Evolutionary conservation across 257 asterid species (phyloP).

Genomic region (Ajuga chamaepitys): DNA sequence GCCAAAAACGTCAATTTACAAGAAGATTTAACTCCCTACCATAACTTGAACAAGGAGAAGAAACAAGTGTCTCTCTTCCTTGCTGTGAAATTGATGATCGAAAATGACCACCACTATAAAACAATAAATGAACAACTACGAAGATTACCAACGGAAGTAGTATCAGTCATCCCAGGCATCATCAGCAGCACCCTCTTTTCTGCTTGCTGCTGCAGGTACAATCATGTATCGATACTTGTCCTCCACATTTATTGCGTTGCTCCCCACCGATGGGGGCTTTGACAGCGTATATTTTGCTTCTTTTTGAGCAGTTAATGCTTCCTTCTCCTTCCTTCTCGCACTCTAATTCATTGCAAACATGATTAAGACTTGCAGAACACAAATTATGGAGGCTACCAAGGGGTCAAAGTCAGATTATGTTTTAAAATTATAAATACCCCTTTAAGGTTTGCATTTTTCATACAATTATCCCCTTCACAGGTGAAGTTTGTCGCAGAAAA

Average conservation of each 20-base stretch:
- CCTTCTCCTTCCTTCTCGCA: constrained; percentile 80
- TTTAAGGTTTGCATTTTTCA: no score
- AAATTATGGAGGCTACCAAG: no score
- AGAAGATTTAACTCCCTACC: constrained; percentile 14
- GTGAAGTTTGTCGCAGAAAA: no score
- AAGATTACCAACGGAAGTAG: no score
- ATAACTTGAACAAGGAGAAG: neutral
- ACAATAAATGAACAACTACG: neutral
- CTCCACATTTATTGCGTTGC: constrained; percentile 52
- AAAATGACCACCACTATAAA: neutral
- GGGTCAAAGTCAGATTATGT: no score
- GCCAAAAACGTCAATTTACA: constrained; percentile 16
- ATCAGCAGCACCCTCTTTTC: constrained; percentile 71
- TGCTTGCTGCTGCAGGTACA: constrained; percentile 31
- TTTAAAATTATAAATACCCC: no score
- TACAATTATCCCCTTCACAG: no score
- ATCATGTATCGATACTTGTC: constrained; percentile 77
- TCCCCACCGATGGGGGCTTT: constrained; percentile 35
- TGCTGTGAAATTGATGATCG: neutral
- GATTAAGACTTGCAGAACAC: neutral
- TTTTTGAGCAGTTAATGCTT: constrained; percentile 67
- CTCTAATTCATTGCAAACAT: constrained; percentile 27
- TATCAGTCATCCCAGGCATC: constrained; percentile 79
- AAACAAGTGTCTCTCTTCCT: neutral
- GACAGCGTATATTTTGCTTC: constrained; percentile 45